Conservation (phyloP, 441 rosid genomes). For the Euphorbia celastroides region DNA sequence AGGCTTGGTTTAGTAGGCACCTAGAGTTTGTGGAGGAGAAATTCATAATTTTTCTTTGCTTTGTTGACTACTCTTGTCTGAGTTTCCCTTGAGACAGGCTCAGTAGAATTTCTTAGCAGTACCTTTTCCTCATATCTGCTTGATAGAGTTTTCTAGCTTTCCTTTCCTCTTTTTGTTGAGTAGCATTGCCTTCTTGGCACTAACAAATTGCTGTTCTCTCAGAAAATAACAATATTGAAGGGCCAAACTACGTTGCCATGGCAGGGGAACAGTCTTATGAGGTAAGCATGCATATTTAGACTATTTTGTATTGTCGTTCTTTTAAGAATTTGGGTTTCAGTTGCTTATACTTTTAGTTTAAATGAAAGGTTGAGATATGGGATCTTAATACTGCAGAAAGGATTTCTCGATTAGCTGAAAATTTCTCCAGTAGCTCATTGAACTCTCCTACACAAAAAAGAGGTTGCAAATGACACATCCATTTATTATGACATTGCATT, state of each 20-base stretch:
- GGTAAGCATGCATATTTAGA: slow-evolving; percentile 32
- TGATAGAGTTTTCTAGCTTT: not conserved
- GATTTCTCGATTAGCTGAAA: slow-evolving; percentile 42
- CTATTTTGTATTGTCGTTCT: not conserved
- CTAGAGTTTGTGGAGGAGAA: not conserved
- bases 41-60: not conserved
- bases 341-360: slow-evolving; percentile 23
- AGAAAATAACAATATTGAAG: slow-evolving; percentile 36
- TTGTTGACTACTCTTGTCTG: not conserved
- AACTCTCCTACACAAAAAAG: slow-evolving; percentile 40
- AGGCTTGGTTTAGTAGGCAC: not conserved
- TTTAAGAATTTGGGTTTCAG: slow-evolving; percentile 13
- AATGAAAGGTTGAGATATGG: slow-evolving; percentile 74
- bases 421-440: slow-evolving; percentile 27
- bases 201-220: slow-evolving; percentile 23
- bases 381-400: slow-evolving; percentile 57
- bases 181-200: slow-evolving; percentile 6
- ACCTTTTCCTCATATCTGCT: not conserved
- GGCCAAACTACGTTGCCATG: slow-evolving; percentile 51
- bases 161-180: not conserved
- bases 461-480: slow-evolving; percentile 36
- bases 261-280: slow-evolving; percentile 71
- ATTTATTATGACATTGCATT: not conserved
- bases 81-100: not conserved
- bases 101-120: not conserved